Evolutionary conservation across 2,329 filamentous ascomycete genomes (phyloP).

Genomic region (Phoma sp.): DNA sequence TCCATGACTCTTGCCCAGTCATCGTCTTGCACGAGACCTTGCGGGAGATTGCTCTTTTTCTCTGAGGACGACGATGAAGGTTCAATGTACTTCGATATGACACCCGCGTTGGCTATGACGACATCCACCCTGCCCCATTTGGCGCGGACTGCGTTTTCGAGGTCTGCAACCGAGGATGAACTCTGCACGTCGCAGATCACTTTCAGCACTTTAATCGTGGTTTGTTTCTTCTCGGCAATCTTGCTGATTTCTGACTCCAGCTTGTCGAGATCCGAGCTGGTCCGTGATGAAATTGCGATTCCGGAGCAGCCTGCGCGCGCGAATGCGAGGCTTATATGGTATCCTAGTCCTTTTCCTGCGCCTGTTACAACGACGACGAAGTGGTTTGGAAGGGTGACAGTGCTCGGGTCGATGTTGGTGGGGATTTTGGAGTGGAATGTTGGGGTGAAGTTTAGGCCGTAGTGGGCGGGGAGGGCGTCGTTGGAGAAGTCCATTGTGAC

Average conservation of each 20-base stretch:
- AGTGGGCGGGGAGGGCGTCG: slow-evolving; percentile 13
- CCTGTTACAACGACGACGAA: slow-evolving; percentile 59
- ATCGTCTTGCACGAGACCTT: slow-evolving; percentile 22
- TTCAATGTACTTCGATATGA: slow-evolving; percentile 23
- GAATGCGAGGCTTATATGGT: slow-evolving; percentile 59
- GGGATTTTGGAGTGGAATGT: slow-evolving; percentile 58
- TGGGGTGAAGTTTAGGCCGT: slow-evolving; percentile 19
- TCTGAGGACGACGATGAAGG: neutral
- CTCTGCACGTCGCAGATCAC: slow-evolving; percentile 21
- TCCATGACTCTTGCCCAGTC: slow-evolving; percentile 31
- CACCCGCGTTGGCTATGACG: slow-evolving; percentile 31
- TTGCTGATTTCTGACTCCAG: slow-evolving; percentile 12
- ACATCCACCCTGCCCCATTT: slow-evolving; percentile 25
- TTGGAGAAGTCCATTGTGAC: slow-evolving; percentile 1
- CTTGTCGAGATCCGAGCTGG: slow-evolving; percentile 19
- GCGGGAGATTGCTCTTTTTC: slow-evolving; percentile 19
- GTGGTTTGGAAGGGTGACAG: slow-evolving; percentile 31
- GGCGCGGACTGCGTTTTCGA: slow-evolving; percentile 13
- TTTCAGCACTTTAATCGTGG: slow-evolving; percentile 38
- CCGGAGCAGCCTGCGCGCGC: slow-evolving; percentile 60
- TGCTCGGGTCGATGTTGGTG: slow-evolving; percentile 53
- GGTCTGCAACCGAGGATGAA: slow-evolving; percentile 1
- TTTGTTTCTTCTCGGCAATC: slow-evolving; percentile 3
- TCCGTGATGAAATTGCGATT: slow-evolving; percentile 56
- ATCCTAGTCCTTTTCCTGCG: slow-evolving; percentile 61